Conservation (phyloP, 2,329 filamentous ascomycete species). For the Claviceps citrina region DNA sequence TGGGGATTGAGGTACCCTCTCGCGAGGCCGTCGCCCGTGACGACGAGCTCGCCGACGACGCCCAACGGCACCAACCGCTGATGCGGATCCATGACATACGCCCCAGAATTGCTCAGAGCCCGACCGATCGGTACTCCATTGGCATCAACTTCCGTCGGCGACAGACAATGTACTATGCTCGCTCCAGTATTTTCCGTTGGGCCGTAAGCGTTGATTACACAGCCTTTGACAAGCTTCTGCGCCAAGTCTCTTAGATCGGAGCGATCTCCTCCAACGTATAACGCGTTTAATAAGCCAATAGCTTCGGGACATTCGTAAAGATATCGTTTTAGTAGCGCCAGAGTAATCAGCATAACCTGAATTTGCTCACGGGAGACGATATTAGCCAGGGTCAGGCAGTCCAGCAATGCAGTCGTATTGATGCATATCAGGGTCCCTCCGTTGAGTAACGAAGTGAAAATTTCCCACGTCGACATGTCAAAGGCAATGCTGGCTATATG, state of each 20-base stretch:
- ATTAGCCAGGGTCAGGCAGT: background rate
- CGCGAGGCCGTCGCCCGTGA: slow-evolving; percentile 14
- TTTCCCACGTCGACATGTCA: slow-evolving; percentile 8
- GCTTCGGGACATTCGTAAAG: background rate
- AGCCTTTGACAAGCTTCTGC: background rate
- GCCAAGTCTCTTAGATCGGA: background rate
- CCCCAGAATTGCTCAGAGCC: slow-evolving; percentile 2
- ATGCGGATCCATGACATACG: slow-evolving; percentile 12
- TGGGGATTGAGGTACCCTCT: slow-evolving; percentile 10
- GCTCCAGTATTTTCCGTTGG: slow-evolving; percentile 2
- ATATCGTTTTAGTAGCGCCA: slow-evolving; percentile 2
- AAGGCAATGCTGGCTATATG: slow-evolving; percentile 8
- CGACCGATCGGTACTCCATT: background rate
- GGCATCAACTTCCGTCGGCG: background rate
- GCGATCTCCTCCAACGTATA: slow-evolving; percentile 1
- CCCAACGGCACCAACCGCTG: slow-evolving; percentile 12
- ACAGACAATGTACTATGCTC: background rate
- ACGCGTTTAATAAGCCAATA: background rate
- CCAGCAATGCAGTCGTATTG: slow-evolving; percentile 5
- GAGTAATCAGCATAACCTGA: background rate
- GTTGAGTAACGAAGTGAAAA: slow-evolving; percentile 7
- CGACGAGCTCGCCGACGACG: slow-evolving; percentile 15
- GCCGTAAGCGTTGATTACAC: slow-evolving; percentile 5
- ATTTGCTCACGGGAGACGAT: background rate
- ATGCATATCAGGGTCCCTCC: slow-evolving; percentile 8